These are phyloP conservation scores for Martensiomyces pterosporus DNA, from an alignment of 192 early-diverging fungal genomes.

Conservation along the genomic window DNA sequence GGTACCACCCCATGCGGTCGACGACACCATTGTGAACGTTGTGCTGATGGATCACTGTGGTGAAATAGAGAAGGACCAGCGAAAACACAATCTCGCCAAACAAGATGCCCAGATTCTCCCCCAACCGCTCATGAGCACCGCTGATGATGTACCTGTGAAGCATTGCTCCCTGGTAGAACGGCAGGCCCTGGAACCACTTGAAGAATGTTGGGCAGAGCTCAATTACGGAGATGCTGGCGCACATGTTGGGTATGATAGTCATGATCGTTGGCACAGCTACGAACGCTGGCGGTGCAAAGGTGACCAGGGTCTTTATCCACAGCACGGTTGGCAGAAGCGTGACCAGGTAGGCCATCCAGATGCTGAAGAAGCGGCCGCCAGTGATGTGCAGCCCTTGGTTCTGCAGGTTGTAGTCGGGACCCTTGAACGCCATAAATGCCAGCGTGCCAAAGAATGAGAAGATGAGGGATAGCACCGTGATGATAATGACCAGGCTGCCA, in stretches of 20 bases:
- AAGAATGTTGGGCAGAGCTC: background rate
- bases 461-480: background rate
- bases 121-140: background rate
- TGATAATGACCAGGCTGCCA: background rate
- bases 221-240: background rate
- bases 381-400: background rate
- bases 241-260: background rate
- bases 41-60: background rate
- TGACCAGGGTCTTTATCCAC: background rate
- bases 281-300: background rate
- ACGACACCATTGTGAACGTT: background rate
- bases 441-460: background rate
- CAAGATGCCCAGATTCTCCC: background rate
- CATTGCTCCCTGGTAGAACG: background rate
- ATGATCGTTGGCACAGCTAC: background rate
- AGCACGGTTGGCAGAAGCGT: background rate
- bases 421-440: background rate
- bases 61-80: background rate
- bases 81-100: background rate
- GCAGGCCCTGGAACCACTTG: background rate
- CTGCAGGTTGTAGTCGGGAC: background rate
- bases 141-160: background rate
- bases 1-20: background rate
- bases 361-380: background rate
- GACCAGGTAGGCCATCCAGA: background rate